These are phyloP conservation scores for Plantago coronopus DNA, from an alignment of 305 asterid species.

Conservation along the genomic window DNA sequence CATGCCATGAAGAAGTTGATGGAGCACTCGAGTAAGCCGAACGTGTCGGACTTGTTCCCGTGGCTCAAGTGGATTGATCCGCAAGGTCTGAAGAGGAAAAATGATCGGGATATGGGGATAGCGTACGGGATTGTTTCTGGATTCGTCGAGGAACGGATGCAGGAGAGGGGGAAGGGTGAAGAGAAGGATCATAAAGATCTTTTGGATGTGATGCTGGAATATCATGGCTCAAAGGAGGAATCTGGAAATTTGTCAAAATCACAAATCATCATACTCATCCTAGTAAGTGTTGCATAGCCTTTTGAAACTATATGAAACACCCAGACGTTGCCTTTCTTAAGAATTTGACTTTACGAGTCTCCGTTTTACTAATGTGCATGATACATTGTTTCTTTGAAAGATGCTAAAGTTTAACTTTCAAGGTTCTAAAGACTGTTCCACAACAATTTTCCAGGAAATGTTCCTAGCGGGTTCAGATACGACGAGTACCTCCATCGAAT, in stretches of 20 bases:
- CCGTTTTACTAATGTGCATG: too few relatives aligned
- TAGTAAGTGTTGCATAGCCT: too few relatives aligned
- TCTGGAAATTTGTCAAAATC: constrained; percentile 37
- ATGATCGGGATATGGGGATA: constrained; percentile 31
- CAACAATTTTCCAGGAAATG: constrained; percentile 39
- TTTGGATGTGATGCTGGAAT: constrained; percentile 43
- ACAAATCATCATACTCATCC: constrained; percentile 38
- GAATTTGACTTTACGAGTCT: too few relatives aligned
- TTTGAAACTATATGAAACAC: too few relatives aligned
- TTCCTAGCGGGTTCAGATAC: constrained; percentile 68
- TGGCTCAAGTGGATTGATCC: constrained; percentile 40
- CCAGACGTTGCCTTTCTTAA: too few relatives aligned
- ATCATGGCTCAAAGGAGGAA: constrained; percentile 29
- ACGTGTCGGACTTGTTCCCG: constrained; percentile 53
- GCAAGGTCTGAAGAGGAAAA: constrained; percentile 38
- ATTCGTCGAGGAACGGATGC: constrained; percentile 37
- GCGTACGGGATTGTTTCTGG: constrained; percentile 37
- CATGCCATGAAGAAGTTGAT: constrained; percentile 38
- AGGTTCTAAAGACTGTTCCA: background rate
- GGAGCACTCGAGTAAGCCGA: constrained; percentile 44
- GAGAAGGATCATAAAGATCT: constrained; percentile 30
- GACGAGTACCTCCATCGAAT: constrained; percentile 51
- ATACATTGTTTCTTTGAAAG: too few relatives aligned
- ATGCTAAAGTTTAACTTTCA: background rate
- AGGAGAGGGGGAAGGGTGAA: constrained; percentile 5